phyloP scores from a whole-genome alignment of 805 yeast species.

The Starmerella asiatica region DNA sequence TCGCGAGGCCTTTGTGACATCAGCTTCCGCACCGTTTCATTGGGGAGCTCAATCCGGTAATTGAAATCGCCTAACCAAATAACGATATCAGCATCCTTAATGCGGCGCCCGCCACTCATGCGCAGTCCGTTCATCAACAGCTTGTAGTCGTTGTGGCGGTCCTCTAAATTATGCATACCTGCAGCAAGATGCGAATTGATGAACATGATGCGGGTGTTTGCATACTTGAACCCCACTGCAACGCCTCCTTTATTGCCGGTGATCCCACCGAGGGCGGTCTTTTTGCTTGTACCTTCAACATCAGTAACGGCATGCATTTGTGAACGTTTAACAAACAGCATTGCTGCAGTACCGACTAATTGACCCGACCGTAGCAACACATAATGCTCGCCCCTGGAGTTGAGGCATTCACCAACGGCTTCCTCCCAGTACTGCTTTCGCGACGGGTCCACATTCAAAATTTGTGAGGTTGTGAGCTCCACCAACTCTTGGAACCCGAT shows the following conservation, averaged over 20 bases:
- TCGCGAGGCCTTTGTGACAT: conserved; percentile 28
- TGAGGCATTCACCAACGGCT: conserved; percentile 48
- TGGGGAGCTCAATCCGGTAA: conserved; percentile 57
- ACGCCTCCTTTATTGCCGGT: conserved; percentile 96
- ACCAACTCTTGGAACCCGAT: conserved; percentile 90
- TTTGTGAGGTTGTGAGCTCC: conserved; percentile 83
- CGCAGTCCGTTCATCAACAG: conserved; percentile 62
- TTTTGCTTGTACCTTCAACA: conserved; percentile 88
- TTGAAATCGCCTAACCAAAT: conserved; percentile 95
- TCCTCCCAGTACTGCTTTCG: conserved; percentile 70
- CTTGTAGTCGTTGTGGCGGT: conserved; percentile 72
- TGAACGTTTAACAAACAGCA: conserved; percentile 54
- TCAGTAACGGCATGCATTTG: conserved; percentile 52
- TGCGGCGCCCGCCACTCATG: conserved; percentile 62
- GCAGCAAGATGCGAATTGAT: conserved; percentile 92
- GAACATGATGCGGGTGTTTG: conserved; percentile 66
- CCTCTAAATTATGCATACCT: conserved; percentile 67
- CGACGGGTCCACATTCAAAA: conserved; percentile 71
- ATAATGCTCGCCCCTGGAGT: conserved; percentile 39
- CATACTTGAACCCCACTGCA: conserved; percentile 75
- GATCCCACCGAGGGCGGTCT: conserved; percentile 93
- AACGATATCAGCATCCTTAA: conserved; percentile 71
- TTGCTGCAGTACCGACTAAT: conserved; percentile 72
- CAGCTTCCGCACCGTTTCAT: conserved; percentile 56
- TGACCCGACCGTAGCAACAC: conserved; percentile 70